phyloP scores from a whole-genome alignment of 1,284 basidiomycete genomes.

The Tylopilus orsonianus region DNA sequence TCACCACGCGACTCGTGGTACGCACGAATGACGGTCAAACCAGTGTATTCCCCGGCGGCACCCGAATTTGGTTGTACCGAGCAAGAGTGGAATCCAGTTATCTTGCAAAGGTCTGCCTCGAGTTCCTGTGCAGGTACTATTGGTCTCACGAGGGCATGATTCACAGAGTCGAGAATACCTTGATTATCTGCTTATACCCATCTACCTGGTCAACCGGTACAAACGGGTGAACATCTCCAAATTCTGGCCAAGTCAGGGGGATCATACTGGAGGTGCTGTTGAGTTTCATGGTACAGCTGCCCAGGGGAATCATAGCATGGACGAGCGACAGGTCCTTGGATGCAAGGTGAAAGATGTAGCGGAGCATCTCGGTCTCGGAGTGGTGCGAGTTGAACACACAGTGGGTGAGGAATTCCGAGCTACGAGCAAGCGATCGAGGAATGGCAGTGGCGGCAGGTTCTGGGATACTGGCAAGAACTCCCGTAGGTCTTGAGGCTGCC shows the following conservation, averaged over 20 bases:
- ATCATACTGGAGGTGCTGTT: constrained; percentile 98
- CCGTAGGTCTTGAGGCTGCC: constrained; percentile 44
- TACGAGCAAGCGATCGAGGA: constrained; percentile 64
- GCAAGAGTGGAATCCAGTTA: constrained; percentile 94
- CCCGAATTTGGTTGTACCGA: constrained; percentile 98
- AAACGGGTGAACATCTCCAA: constrained; percentile 89
- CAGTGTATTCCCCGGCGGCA: constrained; percentile 95
- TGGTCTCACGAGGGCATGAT: constrained; percentile 2
- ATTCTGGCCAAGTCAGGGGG: constrained; percentile 93
- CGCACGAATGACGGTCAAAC: constrained; percentile 89
- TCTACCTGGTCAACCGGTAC: constrained; percentile 87
- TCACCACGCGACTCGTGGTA: constrained; percentile 92
- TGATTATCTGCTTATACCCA: constrained; percentile 85
- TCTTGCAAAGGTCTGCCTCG: constrained; percentile 86
- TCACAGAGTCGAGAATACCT: constrained; percentile 41
- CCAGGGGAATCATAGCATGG: constrained; percentile 96
- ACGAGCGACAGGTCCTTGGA: constrained; percentile 94
- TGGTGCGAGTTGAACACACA: constrained; percentile 94
- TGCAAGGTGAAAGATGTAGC: constrained; percentile 93
- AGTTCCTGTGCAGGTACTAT: constrained; percentile 64
- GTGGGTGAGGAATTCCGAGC: constrained; percentile 79
- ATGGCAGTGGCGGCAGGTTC: constrained; percentile 43
- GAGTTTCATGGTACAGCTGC: constrained; percentile 96
- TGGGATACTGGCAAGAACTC: constrained; percentile 45
- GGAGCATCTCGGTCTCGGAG: constrained; percentile 97